Evolutionary conservation across 148 eudicot genomes (phyloP), one percentile per base, ranked within the genome.

Genomic region (Fagopyrum homotropicum): DNA sequence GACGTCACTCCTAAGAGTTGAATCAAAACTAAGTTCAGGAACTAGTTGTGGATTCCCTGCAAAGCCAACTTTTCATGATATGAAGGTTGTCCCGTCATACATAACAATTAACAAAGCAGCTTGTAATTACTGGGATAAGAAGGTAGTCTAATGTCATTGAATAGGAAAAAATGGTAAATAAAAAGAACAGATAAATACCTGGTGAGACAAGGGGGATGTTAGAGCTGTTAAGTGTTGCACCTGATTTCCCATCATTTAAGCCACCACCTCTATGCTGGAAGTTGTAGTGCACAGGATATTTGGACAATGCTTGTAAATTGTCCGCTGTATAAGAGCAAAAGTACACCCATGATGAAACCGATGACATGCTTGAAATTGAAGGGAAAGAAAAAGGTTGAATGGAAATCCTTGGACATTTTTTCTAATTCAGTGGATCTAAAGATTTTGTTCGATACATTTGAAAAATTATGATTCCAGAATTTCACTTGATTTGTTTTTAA

Each of bases 301-400:
- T 80, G 75, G 87, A 85, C 68, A 82, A 76, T 5, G 82, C 81
- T 74, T 77, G 84, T 74, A 77, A 75, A 76, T 72, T 84, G 75
- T 82, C 83, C 76, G 80, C 87, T 85, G 81, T 59, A 69, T 48
- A 55, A 79, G 16, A 73, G 78, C 5, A 78, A 22, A 43, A 40
- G 43, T 12, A 43, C 71, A 66, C 43, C 45, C 19, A 66, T 9
- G 6, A 66, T 43, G 71, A 43, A 40, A 40, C 15, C 43, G 9
- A 40, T 66, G 3, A 14, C 30, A 57, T 6, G 68, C 44, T 61
- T 12, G 22, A 59, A 61, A 26, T 5, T 26, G 44, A 60, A 60
- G 66, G 40, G 14, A 9, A 22, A 4, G 15, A 61, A 61, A 61
- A 61, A 9, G 47, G 45, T 16, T 4, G 9, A 46, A 45, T 63